Evolutionary conservation across 768 basidiomycete species (phyloP), one percentile per base, ranked within the genome.

Genomic region (Calocera viscosa): DNA sequence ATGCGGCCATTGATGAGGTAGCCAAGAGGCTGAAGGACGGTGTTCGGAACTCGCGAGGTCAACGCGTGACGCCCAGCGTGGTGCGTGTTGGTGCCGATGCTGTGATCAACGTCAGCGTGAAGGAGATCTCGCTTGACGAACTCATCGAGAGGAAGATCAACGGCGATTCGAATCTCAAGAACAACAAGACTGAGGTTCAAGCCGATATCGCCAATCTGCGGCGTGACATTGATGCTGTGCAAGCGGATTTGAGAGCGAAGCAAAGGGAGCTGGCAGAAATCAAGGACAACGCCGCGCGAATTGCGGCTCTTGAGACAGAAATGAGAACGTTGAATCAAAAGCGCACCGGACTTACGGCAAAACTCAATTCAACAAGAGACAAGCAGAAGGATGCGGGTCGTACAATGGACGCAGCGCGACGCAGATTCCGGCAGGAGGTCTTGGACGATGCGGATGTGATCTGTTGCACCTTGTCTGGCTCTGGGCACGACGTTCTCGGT

Each of bases 1-100:
- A 99, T 76, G 96, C 96, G 19, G 96, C 96, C 28, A 94, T 99
- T 41, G 94, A 99, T 73, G 96, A 99, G 78, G 87, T 99, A 19
- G 90, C 91, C 7, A 82, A 84, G 71, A 88, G 96, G 41, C 78
- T 99, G 63, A 91, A 89, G 73, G 86, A 89, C 64, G 86, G 89
- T n/a, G 83, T 86, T 53, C 81, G 84, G 66, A 81, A 82, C 30
- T 75, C 84, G 26, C 79, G 82, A 35, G 86, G 84, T 49, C 77
- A 77, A 63, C 77, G 80, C 11, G 76, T 82, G n/a, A 73, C 80
- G 12, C 83, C 88, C 34, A 94, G 87, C 66, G 86, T 98, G 12
- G 94, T 98, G 28, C 88, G 96, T n/a, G 83, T 95, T 65, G 96
- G 96, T 28, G 80, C 86, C 1, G 85, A 88, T 40, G 82, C 83